Evolutionary conservation across 2,329 filamentous ascomycete species (phyloP), one percentile per base, ranked within the genome.

Genomic region (Ophiostoma populinum): DNA sequence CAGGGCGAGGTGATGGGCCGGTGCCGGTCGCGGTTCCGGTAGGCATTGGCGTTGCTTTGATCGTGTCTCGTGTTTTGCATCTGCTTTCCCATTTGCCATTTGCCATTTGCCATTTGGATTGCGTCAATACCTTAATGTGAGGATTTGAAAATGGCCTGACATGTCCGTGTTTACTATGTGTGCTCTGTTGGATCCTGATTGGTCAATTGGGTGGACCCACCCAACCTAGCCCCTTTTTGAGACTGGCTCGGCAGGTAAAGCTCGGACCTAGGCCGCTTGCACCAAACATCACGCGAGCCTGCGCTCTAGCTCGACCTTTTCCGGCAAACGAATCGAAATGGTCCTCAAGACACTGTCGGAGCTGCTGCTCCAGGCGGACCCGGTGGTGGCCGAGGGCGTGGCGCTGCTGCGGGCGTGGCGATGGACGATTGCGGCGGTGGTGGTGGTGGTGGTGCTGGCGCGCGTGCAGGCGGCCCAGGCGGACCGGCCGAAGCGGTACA

Each of bases 1-100:
- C 90, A 98, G 57, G 90, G 90, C 50, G 90, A 95, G 57, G 85
- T 98, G 45, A 98, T 95, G 90, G 90, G 90, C 45, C 76, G 87
- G 44, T 95, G 87, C 70, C 78, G 86, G 43, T 81, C 87, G 40
- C 73, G 85, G 53, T 95, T 95, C 67, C 65, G 71, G 56, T 77
- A 61, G 55, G 42, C 11, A 5, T 20, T 10, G n/a, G 13, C 20
- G 11, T 12, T n/a, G 15, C 9, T 15, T 20, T 26, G 16, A n/a
- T 7, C 24, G 6, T 20, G 2, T 30, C 17, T 22, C 25, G 25
- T 24, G 28, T 26, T 9, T 28, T 18, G 30, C 32, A 22, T 35
- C 10, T 15, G 31, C 18, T n/a, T 39, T 25, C 6, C 10, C 13
- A 20, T 29, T 32, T 39, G 29, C 13, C 13, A 20, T 34, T 32